Percentiles rank a stretch among this genome's conserved stretches.
These are phyloP conservation scores for Ilex asprella DNA, from an alignment of 257 asterid species.

Conservation along the genomic window DNA sequence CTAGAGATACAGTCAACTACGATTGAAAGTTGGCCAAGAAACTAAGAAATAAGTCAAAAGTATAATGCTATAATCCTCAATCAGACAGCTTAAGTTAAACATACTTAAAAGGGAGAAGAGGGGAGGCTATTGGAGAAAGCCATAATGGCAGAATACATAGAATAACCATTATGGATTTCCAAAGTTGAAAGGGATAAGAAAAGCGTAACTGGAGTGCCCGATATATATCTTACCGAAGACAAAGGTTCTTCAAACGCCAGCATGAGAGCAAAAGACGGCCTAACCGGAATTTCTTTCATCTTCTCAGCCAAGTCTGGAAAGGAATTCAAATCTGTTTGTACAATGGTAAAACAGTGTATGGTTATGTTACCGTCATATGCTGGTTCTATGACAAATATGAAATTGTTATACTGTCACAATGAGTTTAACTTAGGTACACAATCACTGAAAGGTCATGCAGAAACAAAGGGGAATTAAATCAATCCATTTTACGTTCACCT, in stretches of 20 bases:
- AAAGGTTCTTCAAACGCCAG: conserved; percentile 77
- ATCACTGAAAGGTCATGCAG: too few species aligned
- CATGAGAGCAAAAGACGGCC: conserved; percentile 76
- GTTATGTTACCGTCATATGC: not conserved
- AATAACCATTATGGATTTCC: conserved; percentile 5
- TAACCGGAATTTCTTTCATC: conserved; percentile 57
- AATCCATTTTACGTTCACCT: too few species aligned
- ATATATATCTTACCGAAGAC: conserved; percentile 42
- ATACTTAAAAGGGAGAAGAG: not conserved
- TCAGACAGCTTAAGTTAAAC: too few species aligned
- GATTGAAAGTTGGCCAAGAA: too few species aligned
- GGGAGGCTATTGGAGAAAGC: not conserved
- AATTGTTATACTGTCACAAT: too few species aligned
- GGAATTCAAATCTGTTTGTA: conserved; percentile 31
- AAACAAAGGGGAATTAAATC: too few species aligned
- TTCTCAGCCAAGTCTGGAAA: conserved; percentile 45
- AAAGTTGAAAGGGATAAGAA: too few species aligned
- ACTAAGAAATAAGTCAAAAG: too few species aligned
- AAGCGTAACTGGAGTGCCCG: not conserved
- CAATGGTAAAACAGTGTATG: not conserved
- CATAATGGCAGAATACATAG: not conserved
- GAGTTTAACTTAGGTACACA: too few species aligned
- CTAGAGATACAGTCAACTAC: too few species aligned
- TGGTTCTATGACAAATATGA: not conserved
- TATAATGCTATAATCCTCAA: too few species aligned